Evolutionary conservation across 805 yeast genomes (phyloP).

Genomic region (Huiozyma naganishii): DNA sequence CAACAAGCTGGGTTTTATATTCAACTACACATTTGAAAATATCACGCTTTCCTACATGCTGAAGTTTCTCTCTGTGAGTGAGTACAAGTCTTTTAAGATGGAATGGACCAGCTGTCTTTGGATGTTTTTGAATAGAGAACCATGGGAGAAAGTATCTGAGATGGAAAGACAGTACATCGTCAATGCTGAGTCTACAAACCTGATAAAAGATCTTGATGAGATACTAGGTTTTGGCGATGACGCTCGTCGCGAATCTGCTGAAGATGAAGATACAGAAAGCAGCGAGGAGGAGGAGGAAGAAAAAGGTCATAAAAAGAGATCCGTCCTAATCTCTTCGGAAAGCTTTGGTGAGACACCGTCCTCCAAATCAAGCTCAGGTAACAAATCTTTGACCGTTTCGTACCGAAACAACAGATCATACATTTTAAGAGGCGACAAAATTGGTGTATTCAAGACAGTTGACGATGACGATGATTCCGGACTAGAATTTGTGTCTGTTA

Average conservation of each 20-base stretch:
- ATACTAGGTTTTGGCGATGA: constrained; percentile 21
- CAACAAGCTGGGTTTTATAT: constrained; percentile 43
- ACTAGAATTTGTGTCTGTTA: constrained; percentile 57
- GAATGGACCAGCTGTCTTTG: constrained; percentile 44
- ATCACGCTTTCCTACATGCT: constrained; percentile 52
- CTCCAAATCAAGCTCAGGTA: constrained; percentile 26
- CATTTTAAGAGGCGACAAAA: constrained; percentile 65
- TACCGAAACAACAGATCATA: constrained; percentile 59
- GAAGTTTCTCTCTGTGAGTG: constrained; percentile 35
- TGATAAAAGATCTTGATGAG: constrained; percentile 30
- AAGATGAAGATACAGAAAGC: constrained; percentile 22
- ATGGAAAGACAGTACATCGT: constrained; percentile 46
- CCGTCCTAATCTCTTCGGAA: constrained; percentile 13
- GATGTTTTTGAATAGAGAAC: constrained; percentile 44
- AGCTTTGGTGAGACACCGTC: constrained; percentile 7
- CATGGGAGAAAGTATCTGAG: constrained; percentile 36
- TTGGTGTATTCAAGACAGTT: constrained; percentile 68
- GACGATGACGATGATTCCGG: constrained; percentile 29
- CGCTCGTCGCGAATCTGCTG: constrained; percentile 22
- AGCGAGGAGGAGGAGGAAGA: constrained; percentile 33
- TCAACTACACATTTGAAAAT: constrained; percentile 40
- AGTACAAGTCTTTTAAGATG: constrained; percentile 42
- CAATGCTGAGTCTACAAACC: constrained; percentile 37
- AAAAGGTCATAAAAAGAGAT: constrained; percentile 27
- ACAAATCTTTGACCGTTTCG: constrained; percentile 63